These are phyloP conservation scores for Shiraia sp. DNA, from an alignment of 2,329 filamentous ascomycete species.

Conservation along the genomic window DNA sequence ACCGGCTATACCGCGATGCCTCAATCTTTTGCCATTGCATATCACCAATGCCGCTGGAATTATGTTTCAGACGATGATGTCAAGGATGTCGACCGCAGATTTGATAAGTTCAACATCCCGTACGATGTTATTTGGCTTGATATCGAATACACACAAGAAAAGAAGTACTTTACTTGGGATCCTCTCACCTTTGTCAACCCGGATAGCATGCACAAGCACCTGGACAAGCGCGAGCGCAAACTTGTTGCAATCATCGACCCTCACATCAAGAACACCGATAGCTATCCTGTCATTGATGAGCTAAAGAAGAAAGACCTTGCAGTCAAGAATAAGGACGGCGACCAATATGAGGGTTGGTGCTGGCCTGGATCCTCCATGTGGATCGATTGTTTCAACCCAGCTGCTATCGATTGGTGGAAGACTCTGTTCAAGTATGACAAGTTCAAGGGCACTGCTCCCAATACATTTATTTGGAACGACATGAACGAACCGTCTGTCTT, in stretches of 20 bases:
- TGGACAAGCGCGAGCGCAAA: constrained; percentile 84
- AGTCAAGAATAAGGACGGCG: constrained; percentile 86
- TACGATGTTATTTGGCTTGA: constrained; percentile 99
- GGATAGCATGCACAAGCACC: constrained; percentile 81
- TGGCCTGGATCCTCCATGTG: constrained; percentile 98
- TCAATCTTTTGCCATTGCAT: constrained; percentile 87
- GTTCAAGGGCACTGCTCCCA: constrained; percentile 84
- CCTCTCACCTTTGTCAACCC: constrained; percentile 85
- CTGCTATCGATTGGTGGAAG: constrained; percentile 89
- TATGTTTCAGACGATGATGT: constrained; percentile 97
- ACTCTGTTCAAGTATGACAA: constrained; percentile 81
- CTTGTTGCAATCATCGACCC: constrained; percentile 95
- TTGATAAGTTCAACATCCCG: constrained; percentile 92
- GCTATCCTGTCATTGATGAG: constrained; percentile 77
- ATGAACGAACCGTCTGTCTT: constrained; percentile 99
- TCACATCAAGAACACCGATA: constrained; percentile 90
- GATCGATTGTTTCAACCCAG: constrained; percentile 96
- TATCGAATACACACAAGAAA: constrained; percentile 94
- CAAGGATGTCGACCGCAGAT: constrained; percentile 92
- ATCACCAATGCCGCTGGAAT: constrained; percentile 99
- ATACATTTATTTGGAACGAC: constrained; percentile 97
- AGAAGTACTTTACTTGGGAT: constrained; percentile 99
- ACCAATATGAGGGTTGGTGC: constrained; percentile 94
- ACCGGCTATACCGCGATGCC: constrained; percentile 91
- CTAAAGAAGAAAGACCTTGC: constrained; percentile 82